Percentiles rank a stretch among this genome's conserved stretches.
Evolutionary conservation across 495 filamentous ascomycete species (phyloP).

Genomic region (Apodospora peruviana): DNA sequence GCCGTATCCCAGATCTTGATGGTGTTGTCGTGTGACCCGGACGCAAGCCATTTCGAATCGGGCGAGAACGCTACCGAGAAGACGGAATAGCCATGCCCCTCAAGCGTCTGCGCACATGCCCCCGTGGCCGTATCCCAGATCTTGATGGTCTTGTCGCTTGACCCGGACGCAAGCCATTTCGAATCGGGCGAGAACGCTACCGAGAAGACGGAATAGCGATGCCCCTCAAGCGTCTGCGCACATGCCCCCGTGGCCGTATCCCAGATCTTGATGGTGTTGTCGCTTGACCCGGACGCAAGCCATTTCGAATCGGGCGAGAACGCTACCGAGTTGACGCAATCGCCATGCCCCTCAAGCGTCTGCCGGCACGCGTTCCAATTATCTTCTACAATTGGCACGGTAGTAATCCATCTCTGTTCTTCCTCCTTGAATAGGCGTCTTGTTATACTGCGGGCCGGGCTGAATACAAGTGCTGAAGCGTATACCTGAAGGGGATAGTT

Average conservation of each 20-base stretch:
- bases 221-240: slow-evolving; percentile 7
- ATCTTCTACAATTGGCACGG: not conserved
- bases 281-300: not conserved
- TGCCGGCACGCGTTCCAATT: slow-evolving; percentile 8
- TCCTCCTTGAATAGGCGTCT: slow-evolving; percentile 10
- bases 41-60: slow-evolving; percentile 62
- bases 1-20: slow-evolving; percentile 11
- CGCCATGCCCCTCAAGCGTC: not conserved
- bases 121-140: slow-evolving; percentile 87
- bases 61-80: slow-evolving; percentile 8
- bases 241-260: slow-evolving; percentile 1
- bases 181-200: slow-evolving; percentile 7
- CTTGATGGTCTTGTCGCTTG: slow-evolving; percentile 82
- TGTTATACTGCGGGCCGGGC: slow-evolving; percentile 9
- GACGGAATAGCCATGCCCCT: slow-evolving; percentile 54
- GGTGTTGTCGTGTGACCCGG: slow-evolving; percentile 78
- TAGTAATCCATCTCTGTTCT: slow-evolving; percentile 8
- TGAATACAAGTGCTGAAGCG: slow-evolving; percentile 12
- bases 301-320: slow-evolving; percentile 1
- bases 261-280: slow-evolving; percentile 3
- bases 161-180: slow-evolving; percentile 76
- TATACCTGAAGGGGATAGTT: slow-evolving; percentile 11
- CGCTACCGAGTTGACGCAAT: not conserved
- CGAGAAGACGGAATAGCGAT: not conserved
- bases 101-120: slow-evolving; percentile 70